These are phyloP conservation scores for Dendrobium huoshanense DNA, from an alignment of 106 monocot species.

Conservation along the genomic window DNA sequence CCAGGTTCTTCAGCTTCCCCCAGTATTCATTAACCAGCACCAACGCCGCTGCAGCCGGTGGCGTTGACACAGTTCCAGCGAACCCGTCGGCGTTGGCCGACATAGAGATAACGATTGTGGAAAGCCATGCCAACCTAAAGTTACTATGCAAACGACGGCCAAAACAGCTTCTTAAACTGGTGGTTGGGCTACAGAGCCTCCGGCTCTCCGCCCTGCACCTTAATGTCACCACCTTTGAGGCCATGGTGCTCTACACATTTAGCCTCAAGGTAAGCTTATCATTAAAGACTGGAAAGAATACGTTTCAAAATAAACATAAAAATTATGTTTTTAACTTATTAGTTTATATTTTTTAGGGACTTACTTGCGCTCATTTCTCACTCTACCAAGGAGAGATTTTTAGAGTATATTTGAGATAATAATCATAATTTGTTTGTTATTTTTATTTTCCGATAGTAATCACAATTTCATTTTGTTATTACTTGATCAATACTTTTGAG, in stretches of 20 bases:
- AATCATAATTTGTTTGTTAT: no score
- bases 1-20: conserved; percentile 30
- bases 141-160: conserved; percentile 31
- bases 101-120: conserved; percentile 54
- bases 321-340: no score
- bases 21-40: conserved; percentile 18
- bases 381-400: no score
- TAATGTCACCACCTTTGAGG: conserved; percentile 39
- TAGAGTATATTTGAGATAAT: no score
- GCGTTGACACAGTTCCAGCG: not conserved
- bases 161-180: conserved; percentile 45
- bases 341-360: no score
- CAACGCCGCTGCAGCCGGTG: not conserved
- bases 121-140: conserved; percentile 59
- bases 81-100: conserved; percentile 30
- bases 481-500: no score
- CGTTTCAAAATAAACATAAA: not conserved
- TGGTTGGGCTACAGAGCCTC: conserved; percentile 36
- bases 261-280: conserved; percentile 45
- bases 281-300: not conserved
- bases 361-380: no score
- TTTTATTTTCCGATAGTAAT: no score
- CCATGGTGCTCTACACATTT: conserved; percentile 50
- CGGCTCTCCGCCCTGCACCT: conserved; percentile 38
- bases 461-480: no score